Base-by-base conservation (phyloP, 495 filamentous ascomycete genomes). In the Staphylotrichum tortipilum region DNA sequence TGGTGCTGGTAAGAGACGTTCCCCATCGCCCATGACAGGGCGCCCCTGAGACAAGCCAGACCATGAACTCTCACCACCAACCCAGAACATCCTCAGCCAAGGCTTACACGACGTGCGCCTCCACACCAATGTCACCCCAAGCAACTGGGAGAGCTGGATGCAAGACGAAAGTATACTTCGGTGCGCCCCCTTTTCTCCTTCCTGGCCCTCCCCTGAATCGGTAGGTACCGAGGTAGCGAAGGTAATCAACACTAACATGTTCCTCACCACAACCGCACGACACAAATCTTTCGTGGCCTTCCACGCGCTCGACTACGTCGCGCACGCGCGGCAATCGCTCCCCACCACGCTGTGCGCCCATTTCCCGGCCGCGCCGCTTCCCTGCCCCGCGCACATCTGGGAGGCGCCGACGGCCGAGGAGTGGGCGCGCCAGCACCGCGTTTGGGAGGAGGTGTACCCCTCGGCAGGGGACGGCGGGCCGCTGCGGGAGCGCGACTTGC, bases 241-340 rank as follows among this genome's bases (percentile, higher is more conserved):
- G n/a, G n/a, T n/a, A n/a, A n/a, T n/a, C n/a, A n/a, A n/a, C n/a
- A n/a, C n/a, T n/a, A n/a, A n/a, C n/a, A n/a, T n/a, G n/a, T n/a
- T n/a, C n/a, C n/a, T n/a, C n/a, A n/a, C 0, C 22, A 30, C 30
- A 24, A 23, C 12, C 30, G 5, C 19, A 30, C 41, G 15, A 17
- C 24, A 37, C 30, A 37, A 23, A 30, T 37, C 3, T 24, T 47
- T 47, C 45, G 19, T 38, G 17, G n/a, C 5, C 15, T 11, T 30
- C 9, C 34, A 38, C 24, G 34, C 45, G 8, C 35, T 47, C 22
- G 45, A 47, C 24, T 38, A 47, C 45, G 45, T 38, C 34, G 3
- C 45, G 14, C 33, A 47, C 15, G 35, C 45, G 1, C 45, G 45
- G 0, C 34, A 39, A 11, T 19, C 34, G n/a, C 23, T 15, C 22